Conservation (phyloP, 768 basidiomycete genomes). For the Stropharia rugosoannulata region DNA sequence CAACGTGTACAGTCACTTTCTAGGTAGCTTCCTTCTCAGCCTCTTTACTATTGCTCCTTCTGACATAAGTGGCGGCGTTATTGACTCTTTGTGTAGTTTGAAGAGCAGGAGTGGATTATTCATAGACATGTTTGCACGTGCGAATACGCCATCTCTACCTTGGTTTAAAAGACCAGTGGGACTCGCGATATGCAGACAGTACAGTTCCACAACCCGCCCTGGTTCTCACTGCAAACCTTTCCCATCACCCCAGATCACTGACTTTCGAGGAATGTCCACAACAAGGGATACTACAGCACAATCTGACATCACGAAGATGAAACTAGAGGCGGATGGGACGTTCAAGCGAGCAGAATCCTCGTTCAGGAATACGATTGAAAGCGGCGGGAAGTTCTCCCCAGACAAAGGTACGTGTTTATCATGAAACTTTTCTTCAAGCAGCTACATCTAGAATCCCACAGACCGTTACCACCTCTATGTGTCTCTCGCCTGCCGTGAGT, state of each 20-base stretch:
- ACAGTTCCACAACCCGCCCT: not conserved
- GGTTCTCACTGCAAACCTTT: not conserved
- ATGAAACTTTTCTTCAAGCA: not conserved
- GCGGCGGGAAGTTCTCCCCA: constrained; percentile 46
- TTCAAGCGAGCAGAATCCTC: constrained; percentile 51
- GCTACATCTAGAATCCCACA: constrained; percentile 24
- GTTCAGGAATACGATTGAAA: constrained; percentile 57
- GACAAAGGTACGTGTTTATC: constrained; percentile 61
- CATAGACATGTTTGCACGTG: constrained; percentile 2
- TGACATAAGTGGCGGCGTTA: not conserved
- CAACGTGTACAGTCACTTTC: too few species aligned
- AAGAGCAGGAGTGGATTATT: not conserved
- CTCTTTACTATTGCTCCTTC: too few species aligned
- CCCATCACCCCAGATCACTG: not conserved
- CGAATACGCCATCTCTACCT: not conserved
- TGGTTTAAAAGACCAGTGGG: not conserved
- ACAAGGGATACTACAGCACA: constrained; percentile 20
- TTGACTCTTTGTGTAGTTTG: not conserved
- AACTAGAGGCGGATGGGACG: constrained; percentile 57
- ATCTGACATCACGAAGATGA: constrained; percentile 55
- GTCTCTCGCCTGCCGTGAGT: constrained; percentile 80
- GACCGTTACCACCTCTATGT: constrained; percentile 93
- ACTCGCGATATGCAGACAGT: not conserved
- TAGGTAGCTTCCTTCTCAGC: too few species aligned
- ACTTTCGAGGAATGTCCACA: constrained; percentile 12